Conservation (phyloP, 2,329 filamentous ascomycete species). For the Ophiostoma fasciatum region DNA sequence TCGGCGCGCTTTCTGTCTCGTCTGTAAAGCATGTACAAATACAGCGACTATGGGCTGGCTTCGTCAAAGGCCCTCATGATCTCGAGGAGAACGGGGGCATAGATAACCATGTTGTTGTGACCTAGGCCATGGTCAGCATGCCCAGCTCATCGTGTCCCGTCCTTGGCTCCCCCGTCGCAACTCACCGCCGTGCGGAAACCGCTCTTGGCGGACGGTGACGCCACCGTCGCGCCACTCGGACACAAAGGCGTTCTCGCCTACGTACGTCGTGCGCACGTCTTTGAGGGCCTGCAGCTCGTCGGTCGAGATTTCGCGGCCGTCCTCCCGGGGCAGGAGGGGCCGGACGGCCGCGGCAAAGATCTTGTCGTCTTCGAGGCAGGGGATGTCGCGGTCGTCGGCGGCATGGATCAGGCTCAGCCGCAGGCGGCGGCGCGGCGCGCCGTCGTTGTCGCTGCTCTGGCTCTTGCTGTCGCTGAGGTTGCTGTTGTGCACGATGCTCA, state of each 20-base stretch:
- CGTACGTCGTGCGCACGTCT: conserved; percentile 26
- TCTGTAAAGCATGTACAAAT: too few relatives aligned
- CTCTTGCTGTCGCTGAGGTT: conserved; percentile 9
- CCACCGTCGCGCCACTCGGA: conserved; percentile 30
- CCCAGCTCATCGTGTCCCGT: too few relatives aligned
- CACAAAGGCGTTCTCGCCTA: conserved; percentile 33
- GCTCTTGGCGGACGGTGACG: conserved; percentile 37
- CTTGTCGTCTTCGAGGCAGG: conserved; percentile 52
- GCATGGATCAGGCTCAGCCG: conserved; percentile 66
- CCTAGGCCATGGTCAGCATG: conserved; percentile 26
- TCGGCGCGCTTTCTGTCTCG: too few relatives aligned
- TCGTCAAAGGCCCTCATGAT: conserved; percentile 49
- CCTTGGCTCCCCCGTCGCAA: too few relatives aligned
- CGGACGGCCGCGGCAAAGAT: conserved; percentile 46
- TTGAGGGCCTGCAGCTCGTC: conserved; percentile 23
- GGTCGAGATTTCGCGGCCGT: conserved; percentile 22
- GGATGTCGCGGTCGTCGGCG: conserved; percentile 68
- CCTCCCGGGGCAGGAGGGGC: conserved; percentile 1
- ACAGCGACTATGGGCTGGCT: too few relatives aligned
- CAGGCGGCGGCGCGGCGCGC: conserved; percentile 21
- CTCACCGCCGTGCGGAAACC: conserved; percentile 40
- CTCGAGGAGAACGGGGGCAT: conserved; percentile 47
- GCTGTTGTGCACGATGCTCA: conserved; percentile 28
- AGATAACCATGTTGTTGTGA: conserved; percentile 56
- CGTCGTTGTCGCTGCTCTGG: neutral